Conservation (phyloP, 345 rosid species). For the Lepidium africanum region DNA sequence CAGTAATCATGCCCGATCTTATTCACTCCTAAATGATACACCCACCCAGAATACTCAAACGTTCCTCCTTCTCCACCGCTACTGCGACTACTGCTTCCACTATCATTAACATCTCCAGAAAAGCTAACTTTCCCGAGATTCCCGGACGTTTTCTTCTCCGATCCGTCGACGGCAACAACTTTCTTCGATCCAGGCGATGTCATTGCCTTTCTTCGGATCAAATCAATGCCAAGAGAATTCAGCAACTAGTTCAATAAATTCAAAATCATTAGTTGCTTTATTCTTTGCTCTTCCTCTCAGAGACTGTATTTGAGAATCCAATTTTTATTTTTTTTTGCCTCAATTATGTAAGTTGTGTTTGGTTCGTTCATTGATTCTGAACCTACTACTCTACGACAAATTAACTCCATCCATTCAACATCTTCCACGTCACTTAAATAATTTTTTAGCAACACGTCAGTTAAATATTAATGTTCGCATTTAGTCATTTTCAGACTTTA, state of each 20-base stretch:
- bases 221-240: not conserved
- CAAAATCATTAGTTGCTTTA: not conserved
- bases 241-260: not conserved
- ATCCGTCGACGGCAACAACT: constrained; percentile 12
- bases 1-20: constrained; percentile 81
- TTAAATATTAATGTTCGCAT: not conserved
- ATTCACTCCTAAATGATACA: constrained; percentile 77
- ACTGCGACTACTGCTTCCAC: constrained; percentile 20
- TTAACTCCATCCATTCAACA: not conserved
- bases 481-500: not conserved
- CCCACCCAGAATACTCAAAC: constrained; percentile 70
- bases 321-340: not conserved
- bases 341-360: not conserved
- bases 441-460: not conserved
- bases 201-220: constrained; percentile 6
- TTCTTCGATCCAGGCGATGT: constrained; percentile 25
- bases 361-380: not conserved
- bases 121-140: constrained; percentile 5
- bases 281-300: not conserved
- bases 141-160: constrained; percentile 23
- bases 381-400: not conserved
- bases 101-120: constrained; percentile 4
- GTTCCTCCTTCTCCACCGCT: constrained; percentile 8
- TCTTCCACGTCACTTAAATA: not conserved
- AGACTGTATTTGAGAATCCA: not conserved